Percentiles rank a stretch among this genome's conserved stretches.
Evolutionary conservation across 169 alveolate species (phyloP).

Genomic region (Plasmodium berghei): DNA sequence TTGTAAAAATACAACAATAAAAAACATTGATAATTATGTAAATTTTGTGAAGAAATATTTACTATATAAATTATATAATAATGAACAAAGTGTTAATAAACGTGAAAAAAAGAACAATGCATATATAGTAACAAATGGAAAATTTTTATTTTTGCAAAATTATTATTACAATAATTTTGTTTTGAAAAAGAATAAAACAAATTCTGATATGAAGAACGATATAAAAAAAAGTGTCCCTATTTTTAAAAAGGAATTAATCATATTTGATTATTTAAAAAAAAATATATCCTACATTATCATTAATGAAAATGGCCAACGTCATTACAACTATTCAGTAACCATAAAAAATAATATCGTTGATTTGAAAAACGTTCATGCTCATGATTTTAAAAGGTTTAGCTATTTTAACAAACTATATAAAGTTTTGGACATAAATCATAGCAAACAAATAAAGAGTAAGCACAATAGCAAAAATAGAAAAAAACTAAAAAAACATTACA

Average conservation of each 20-base stretch:
- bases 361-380: conserved; percentile 1
- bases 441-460: too few relatives aligned
- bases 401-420: too few relatives aligned
- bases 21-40: not conserved
- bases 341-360: not conserved
- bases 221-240: not conserved
- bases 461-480: not conserved
- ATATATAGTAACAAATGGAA: not conserved
- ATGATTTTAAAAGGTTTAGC: too few relatives aligned
- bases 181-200: not conserved
- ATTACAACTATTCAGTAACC: not conserved
- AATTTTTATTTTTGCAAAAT: not conserved
- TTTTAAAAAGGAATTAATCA: conserved; percentile 13
- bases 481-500: not conserved
- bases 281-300: conserved; percentile 8
- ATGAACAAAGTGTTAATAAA: not conserved
- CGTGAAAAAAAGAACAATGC: not conserved
- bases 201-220: not conserved
- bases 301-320: not conserved
- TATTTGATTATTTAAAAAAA: conserved; percentile 26
- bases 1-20: conserved; percentile 22
- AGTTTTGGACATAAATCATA: too few relatives aligned
- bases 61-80: conserved; percentile 15
- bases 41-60: conserved; percentile 21
- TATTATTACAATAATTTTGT: not conserved